Base-by-base conservation (phyloP, 345 rosid species). In the Citropsis articulata region DNA sequence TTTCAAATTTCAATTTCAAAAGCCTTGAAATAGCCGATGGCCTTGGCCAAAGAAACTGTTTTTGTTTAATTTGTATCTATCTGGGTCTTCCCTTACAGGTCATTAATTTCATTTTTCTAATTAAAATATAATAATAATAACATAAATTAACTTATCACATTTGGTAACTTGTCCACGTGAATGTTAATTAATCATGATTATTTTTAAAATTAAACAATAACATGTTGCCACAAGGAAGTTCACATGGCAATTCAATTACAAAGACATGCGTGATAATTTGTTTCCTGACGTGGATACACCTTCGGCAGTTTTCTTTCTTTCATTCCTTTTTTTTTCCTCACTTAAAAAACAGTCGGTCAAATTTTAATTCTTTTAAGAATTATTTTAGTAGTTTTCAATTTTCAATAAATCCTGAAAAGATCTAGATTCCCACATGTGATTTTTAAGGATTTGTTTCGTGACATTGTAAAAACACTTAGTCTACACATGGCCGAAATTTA, bases 1-100 rank as follows among this genome's bases (percentile, higher is more conserved):
- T 77, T 77, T 81, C 78, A 81, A 73, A 60, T 16, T 53, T 18
- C 57, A 53, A 53, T 53, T 16, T 5, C 57, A 53, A 53, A 77
- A 61, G 36, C 19, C 14, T 53, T 36, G 48, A 55, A 63, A 31
- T 45, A 28, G 40, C 50, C 76, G 38, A 38, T 19, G 9, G 35
- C 63, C 65, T 61, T 22, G 21, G 30, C 71, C 1, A 60, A 59
- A 19, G n/a, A n/a, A 1, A 0, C 7, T n/a, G 21, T 27, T 66
- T 66, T 66, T 35, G 66, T 57, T 48, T 59, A 18, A 53, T 18
- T 53, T 53, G 22, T 18, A 53, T 18, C 50, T 0, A 18, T 53
- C 21, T 12, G 18, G 16, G 53, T 59, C 62, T 56, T 33, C 19
- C 38, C 35, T 33, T 21, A 35, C 69, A 66, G 69, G 48, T 66